These are phyloP conservation scores for Xeromyces bisporus DNA, from an alignment of 495 filamentous ascomycete genomes.

Conservation along the genomic window DNA sequence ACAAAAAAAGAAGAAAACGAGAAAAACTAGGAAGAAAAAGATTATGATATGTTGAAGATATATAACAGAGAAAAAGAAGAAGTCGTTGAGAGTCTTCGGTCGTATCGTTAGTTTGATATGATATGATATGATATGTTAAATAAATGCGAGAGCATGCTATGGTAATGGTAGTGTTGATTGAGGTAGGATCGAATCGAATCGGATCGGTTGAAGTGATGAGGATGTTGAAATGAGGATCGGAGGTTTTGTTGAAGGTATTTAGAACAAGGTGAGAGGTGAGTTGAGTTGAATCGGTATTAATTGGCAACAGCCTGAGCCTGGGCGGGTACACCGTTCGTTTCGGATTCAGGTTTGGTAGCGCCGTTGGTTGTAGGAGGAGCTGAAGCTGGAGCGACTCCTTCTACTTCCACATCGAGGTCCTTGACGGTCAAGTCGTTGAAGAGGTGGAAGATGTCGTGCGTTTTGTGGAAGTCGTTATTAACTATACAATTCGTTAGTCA, in stretches of 20 bases:
- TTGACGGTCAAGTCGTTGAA: conserved; percentile 64
- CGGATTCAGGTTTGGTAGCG: too few species aligned
- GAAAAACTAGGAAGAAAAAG: conserved; percentile 6
- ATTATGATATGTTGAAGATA: conserved; percentile 5
- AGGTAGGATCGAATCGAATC: too few species aligned
- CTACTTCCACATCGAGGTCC: conserved; percentile 38
- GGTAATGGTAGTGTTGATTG: too few species aligned
- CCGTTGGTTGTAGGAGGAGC: too few species aligned
- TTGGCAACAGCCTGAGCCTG: too few species aligned
- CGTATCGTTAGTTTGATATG: too few species aligned
- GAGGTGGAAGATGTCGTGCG: conserved; percentile 59
- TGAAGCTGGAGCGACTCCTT: too few species aligned
- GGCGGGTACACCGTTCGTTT: too few species aligned
- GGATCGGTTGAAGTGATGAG: too few species aligned
- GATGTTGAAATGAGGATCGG: too few species aligned
- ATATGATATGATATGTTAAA: too few species aligned
- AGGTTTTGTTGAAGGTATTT: conserved; percentile 10
- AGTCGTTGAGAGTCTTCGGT: conserved; percentile 36
- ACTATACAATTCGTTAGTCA: conserved; percentile 33
- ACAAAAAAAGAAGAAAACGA: conserved; percentile 2
- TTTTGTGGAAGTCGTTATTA: conserved; percentile 87
- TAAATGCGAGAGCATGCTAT: too few species aligned
- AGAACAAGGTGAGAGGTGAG: conserved; percentile 12
- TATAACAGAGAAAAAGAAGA: conserved; percentile 14
- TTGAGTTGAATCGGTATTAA: conserved; percentile 5